Evolutionary conservation across 2,329 filamentous ascomycete species (phyloP).

Genomic region (Alternaria atra): DNA sequence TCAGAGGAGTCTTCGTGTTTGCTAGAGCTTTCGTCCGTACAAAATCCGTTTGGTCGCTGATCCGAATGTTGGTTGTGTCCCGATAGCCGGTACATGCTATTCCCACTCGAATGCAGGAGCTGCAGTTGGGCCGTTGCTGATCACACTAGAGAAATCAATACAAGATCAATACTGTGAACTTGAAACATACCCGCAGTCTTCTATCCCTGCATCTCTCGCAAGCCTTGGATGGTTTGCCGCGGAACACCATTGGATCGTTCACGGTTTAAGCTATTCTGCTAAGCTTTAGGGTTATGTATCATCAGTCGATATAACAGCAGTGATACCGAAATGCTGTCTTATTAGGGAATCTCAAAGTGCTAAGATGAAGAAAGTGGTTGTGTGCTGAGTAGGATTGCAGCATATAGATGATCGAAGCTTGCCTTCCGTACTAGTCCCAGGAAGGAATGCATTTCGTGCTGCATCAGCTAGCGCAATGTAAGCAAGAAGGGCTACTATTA

Average conservation of each 20-base stretch:
- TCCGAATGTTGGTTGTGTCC: slow-evolving; percentile 31
- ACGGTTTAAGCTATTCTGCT: not conserved
- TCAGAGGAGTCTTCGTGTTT: not conserved
- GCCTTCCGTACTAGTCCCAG: not conserved
- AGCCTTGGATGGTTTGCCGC: slow-evolving; percentile 32
- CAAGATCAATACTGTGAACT: not conserved
- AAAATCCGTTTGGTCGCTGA: slow-evolving; percentile 36
- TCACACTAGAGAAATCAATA: slow-evolving; percentile 31
- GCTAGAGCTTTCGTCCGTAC: slow-evolving; percentile 25
- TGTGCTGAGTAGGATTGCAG: not conserved
- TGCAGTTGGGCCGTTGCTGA: slow-evolving; percentile 30
- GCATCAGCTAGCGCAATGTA: not conserved
- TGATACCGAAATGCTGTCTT: not conserved
- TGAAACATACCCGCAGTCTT: slow-evolving; percentile 19
- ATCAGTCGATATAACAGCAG: not conserved
- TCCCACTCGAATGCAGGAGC: slow-evolving; percentile 32
- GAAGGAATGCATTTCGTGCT: slow-evolving; percentile 11
- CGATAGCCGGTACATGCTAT: slow-evolving; percentile 35
- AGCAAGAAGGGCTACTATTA: not conserved
- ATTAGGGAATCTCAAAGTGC: not conserved
- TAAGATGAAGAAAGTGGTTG: not conserved
- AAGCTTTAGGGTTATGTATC: not conserved
- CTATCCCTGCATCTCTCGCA: slow-evolving; percentile 30
- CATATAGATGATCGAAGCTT: not conserved
- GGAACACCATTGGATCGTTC: slow-evolving; percentile 19